A percentile compares a stretch with the other conserved stretches of the same genome.
These are phyloP conservation scores for Roridomyces roridus DNA, from an alignment of 768 basidiomycete species.

Conservation along the genomic window DNA sequence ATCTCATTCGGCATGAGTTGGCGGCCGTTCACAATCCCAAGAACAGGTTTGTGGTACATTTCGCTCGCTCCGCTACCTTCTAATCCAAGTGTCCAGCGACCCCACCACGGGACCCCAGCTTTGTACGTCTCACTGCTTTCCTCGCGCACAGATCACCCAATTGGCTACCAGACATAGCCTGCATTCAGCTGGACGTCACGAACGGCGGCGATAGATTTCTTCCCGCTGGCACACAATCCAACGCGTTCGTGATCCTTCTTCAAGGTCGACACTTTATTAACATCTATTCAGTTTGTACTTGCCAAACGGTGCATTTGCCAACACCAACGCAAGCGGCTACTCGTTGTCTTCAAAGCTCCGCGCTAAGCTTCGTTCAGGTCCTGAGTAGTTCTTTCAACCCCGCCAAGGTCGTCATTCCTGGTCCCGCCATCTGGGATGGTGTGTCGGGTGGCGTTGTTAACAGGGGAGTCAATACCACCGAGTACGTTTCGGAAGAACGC, in stretches of 20 bases:
- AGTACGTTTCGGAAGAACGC: neutral
- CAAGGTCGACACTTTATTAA: too few relatives aligned
- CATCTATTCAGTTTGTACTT: conserved; percentile 18
- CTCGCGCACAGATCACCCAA: neutral
- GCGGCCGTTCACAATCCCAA: conserved; percentile 30
- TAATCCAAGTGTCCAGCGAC: conserved; percentile 3
- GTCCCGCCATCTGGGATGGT: conserved; percentile 22
- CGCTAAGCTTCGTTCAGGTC: too few relatives aligned
- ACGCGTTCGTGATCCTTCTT: conserved; percentile 15
- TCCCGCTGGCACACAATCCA: conserved; percentile 24
- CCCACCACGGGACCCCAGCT: conserved; percentile 28
- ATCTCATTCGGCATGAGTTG: conserved; percentile 31
- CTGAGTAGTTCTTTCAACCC: conserved; percentile 15
- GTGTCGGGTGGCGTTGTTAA: neutral
- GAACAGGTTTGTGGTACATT: conserved; percentile 9
- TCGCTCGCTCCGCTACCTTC: too few relatives aligned
- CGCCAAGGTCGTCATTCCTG: conserved; percentile 14
- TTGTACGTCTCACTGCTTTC: conserved; percentile 14
- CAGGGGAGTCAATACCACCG: neutral
- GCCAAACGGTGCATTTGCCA: conserved; percentile 23
- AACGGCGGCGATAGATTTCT: conserved; percentile 23
- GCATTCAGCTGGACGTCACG: conserved; percentile 27
- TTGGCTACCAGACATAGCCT: conserved; percentile 23
- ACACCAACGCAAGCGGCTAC: conserved; percentile 22
- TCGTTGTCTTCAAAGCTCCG: too few relatives aligned